Base-by-base conservation (phyloP, 2,329 filamentous ascomycete genomes). In the Clonostachys rhizophaga region DNA sequence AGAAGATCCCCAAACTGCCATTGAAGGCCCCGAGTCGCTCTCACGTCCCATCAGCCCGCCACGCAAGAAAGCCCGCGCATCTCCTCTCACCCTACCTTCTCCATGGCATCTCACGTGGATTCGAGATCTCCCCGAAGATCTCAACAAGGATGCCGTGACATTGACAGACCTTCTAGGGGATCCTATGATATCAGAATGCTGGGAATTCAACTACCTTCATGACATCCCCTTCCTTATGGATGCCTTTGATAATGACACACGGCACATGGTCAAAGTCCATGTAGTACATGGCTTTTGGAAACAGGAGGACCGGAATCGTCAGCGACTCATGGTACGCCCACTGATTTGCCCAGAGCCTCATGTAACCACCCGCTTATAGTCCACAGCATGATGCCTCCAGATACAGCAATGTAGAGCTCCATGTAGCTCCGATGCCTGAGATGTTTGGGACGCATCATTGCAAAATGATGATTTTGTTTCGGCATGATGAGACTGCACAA, bases 391-490 rank as follows among this genome's bases (percentile, higher is more conserved):
- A 79, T 55, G 84, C 84, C 43, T 62, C 72, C 13, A 71, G 72
- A 13, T 83, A 86, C 58, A 59, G 72, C 3, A 92, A 94, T 59
- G 78, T 94, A 18, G 72, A 81, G 18, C 73, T 91, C 2, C 83
- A 91, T 50, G 72, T 78, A 14, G 89, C 90, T 0, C 89, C 83
- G 50, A 86, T 95, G 78, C 87, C 89, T 0, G 87, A 92, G 59
- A 81, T 84, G 53, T 95, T 91, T 59, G 91, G 91, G 4, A 96
- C 90, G 0, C 91, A 96, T 63, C 90, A 85, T 55, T 75, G 87
- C 12, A 94, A 95, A 65, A 94, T 95, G 87, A 79, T 95, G 64
- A 71, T 95, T n/a, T 65, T 95, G 5, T 73, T 95, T 51, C 79
- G 87, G 6, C 83, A 87, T 61, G 89, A 95, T 59, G 82, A 86